Evolutionary conservation across 2,329 filamentous ascomycete species (phyloP).

Genomic region (Reticulascus tulasneorum): DNA sequence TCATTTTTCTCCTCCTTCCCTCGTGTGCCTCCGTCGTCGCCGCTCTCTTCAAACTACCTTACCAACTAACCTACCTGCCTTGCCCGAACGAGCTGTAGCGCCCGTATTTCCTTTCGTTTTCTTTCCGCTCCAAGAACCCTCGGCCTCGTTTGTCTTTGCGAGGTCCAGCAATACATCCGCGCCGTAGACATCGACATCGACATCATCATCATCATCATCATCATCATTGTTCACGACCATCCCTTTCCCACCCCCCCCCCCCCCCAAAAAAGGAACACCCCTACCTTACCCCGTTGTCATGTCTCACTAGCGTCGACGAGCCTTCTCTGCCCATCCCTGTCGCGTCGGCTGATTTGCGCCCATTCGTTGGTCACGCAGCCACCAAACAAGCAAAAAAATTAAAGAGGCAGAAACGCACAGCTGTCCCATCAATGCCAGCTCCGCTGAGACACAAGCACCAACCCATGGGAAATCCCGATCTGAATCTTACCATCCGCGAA

Average conservation of each 20-base stretch:
- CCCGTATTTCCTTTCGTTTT: too few relatives aligned
- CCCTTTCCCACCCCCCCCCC: not conserved
- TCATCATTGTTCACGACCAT: not conserved
- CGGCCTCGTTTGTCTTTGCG: too few relatives aligned
- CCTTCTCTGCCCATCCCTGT: slow-evolving; percentile 13
- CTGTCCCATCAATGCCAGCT: too few relatives aligned
- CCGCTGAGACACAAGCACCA: not conserved
- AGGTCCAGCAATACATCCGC: too few relatives aligned
- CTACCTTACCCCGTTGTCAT: not conserved
- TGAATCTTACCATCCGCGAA: not conserved
- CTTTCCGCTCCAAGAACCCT: too few relatives aligned
- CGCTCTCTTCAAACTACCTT: too few relatives aligned
- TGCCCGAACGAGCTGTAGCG: too few relatives aligned
- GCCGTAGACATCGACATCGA: not conserved
- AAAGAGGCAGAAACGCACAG: too few relatives aligned
- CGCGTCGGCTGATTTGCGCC: slow-evolving; percentile 15
- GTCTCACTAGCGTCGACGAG: slow-evolving; percentile 18
- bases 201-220: not conserved
- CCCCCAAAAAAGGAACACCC: not conserved
- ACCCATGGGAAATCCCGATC: not conserved
- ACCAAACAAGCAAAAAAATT: slow-evolving; percentile 5
- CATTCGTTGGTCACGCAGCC: slow-evolving; percentile 15
- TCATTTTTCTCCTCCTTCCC: not conserved
- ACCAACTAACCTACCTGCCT: too few relatives aligned
- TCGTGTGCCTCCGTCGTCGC: too few relatives aligned